A percentile compares a stretch with the other conserved stretches of the same genome.
phyloP scores from a whole-genome alignment of 495 filamentous ascomycete species.

The Penicillium herquei region DNA sequence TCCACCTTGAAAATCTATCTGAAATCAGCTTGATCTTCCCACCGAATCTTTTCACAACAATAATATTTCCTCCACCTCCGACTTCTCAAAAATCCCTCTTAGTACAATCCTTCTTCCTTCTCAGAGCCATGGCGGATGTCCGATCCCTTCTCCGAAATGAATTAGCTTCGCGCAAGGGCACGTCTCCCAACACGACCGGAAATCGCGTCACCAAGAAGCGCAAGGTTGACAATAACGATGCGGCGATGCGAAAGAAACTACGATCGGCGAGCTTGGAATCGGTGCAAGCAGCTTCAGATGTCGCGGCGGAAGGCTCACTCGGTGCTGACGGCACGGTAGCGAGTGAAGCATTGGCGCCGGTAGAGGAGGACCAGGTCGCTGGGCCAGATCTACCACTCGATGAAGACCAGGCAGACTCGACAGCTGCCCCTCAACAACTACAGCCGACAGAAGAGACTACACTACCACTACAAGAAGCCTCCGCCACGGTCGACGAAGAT shows the following conservation, averaged over 20 bases:
- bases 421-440: slow-evolving; percentile 10
- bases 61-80: neutral
- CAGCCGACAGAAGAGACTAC: slow-evolving; percentile 17
- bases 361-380: slow-evolving; percentile 28
- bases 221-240: slow-evolving; percentile 52
- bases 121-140: slow-evolving; percentile 70
- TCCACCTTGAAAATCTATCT: slow-evolving; percentile 18
- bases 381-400: slow-evolving; percentile 28
- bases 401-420: slow-evolving; percentile 12
- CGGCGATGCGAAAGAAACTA: slow-evolving; percentile 48
- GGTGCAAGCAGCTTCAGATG: slow-evolving; percentile 24
- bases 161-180: slow-evolving; percentile 71
- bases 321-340: slow-evolving; percentile 20
- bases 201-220: slow-evolving; percentile 55
- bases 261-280: slow-evolving; percentile 32
- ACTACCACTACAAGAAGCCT: slow-evolving; percentile 8
- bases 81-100: neutral
- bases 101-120: neutral
- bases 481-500: slow-evolving; percentile 63
- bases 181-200: slow-evolving; percentile 38
- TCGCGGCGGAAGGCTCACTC: slow-evolving; percentile 19
- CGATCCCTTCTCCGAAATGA: slow-evolving; percentile 80
- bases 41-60: neutral
- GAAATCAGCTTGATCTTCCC: slow-evolving; percentile 11
- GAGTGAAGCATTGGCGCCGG: slow-evolving; percentile 26